Evolutionary conservation across 192 early-diverging fungal species (phyloP), one percentile per base, ranked within the genome.

Genomic region (Podochytrium sp.): DNA sequence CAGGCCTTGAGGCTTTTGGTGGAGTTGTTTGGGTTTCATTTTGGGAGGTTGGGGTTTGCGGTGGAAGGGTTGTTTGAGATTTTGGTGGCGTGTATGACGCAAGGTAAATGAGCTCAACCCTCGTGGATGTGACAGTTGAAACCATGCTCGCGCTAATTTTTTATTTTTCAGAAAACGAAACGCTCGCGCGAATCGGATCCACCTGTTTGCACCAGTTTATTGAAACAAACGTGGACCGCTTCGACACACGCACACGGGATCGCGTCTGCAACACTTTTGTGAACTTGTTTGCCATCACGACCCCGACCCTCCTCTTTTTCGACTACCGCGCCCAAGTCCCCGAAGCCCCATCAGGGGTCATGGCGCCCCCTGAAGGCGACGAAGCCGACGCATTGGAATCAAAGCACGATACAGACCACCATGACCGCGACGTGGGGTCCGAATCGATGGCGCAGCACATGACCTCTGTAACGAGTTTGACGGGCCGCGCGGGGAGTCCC

Each of bases 191-290:
- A 64, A 95, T 97, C 57, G 96, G 96, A 6, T 91, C 91, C 14
- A 90, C 91, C 33, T 98, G 96, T 65, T 74, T 98, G 61, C 94
- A 96, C 76, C 94, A 96, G 67, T 85, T 95, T 65, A 85, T 98
- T 25, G 92, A 93, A 67, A 75, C 71, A 35, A 98, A 98, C 76
- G 85, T 89, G 25, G 49, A 78, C 33, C 89, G 89, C 71, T 89
- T 94, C 58, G 89, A 92, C 67, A 77, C 78, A 2, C 80, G 76
- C 14, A 85, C 87, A 10, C 96, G 96, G 94, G 85, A 83, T 23
- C 79, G 90, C 58, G 79, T 94, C 25, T 92, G 91, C 57, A 77
- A 80, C 14, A 86, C 86, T 23, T 88, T 96, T 77, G 81, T 82
- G 1, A 56, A 87, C 16, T 79, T 98, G 42, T 96, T 95, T 75